Base-by-base conservation (phyloP, 2,329 filamentous ascomycete species). In the Orbilia brochopaga region DNA sequence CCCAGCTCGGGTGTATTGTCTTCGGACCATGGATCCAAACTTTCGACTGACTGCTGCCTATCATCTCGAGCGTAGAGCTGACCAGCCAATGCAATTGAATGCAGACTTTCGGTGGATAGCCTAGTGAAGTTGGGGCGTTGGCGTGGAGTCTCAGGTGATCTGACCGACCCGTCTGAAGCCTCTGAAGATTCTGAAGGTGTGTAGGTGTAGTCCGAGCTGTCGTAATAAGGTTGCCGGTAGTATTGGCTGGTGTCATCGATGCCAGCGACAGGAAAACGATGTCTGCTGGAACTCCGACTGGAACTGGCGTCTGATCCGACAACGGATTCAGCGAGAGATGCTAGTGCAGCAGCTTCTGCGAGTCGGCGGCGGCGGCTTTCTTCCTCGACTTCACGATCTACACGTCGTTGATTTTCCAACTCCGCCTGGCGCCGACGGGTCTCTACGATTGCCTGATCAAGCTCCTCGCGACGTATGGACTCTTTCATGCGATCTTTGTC, bases 321-420 rank as follows among this genome's bases (percentile, higher is more conserved):
- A 37, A 65, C 51, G 11, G 67, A 65, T 46, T 54, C 67, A 21
- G 60, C 51, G 5, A 65, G 15, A 0, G 60, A 60, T 23, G 51
- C 55, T n/a, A 72, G 32, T 15, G 56, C 51, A n/a, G 60, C 60
- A 35, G 67, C 67, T 53, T 72, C 67, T 5, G 60, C 67, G 27
- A 72, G 50, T 40, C 67, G 60, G 30, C 67, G 60, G 8, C 67
- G 60, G 24, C 44, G 60, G 21, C 60, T 72, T 48, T 72, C 67
- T 61, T 72, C 48, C 24, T 64, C 67, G 15, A 72, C 67, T 32
- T 65, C 55, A 8, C 67, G 67, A 37, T 72, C 67, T 15, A 72
- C 44, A 17, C 37, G 51, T 6, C 35, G 55, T 23, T 72, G 67
- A 1, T 65, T 65, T 54, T 72, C 67, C 6, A 72, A 42, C 23